phyloP scores from a whole-genome alignment of 352 stramenopile genomes.

The Phytophthora agathidicida region DNA sequence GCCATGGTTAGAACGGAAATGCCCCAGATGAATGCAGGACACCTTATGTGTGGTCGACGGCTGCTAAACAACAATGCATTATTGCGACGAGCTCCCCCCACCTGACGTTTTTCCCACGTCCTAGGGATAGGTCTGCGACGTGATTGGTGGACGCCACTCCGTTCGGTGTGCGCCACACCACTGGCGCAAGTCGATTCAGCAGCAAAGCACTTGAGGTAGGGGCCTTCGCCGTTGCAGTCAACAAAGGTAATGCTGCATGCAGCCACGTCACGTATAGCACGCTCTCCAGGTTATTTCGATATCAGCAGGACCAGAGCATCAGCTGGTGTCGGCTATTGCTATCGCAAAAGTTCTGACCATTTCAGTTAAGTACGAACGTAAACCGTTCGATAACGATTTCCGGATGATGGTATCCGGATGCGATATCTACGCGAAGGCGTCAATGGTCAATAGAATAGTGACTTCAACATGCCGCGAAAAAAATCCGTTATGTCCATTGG shows the following conservation, averaged over 20 bases:
- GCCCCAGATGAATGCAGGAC: background rate
- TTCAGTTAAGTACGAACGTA: background rate
- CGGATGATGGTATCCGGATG: conserved; percentile 1
- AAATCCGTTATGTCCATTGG: conserved; percentile 16
- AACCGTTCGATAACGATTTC: background rate
- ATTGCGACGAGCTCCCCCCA: conserved; percentile 10
- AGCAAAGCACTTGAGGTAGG: no score
- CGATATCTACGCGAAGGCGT: background rate
- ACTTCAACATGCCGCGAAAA: conserved; percentile 11
- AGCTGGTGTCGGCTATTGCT: conserved; percentile 10
- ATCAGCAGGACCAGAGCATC: no score
- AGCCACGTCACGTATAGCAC: background rate
- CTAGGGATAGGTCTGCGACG: conserved; percentile 3
- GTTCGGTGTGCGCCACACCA: conserved; percentile 16
- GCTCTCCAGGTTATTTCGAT: no score
- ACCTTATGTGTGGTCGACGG: background rate
- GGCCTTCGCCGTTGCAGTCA: no score
- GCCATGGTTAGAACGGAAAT: background rate
- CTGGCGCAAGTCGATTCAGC: conserved; percentile 2
- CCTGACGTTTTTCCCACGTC: conserved; percentile 29
- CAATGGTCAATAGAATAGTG: background rate
- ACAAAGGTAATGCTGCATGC: no score
- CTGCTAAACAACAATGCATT: conserved; percentile 32
- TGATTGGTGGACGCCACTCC: conserved; percentile 8
- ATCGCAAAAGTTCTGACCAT: conserved; percentile 3